A percentile compares a stretch with the other conserved stretches of the same genome.
Evolutionary conservation across 2,329 filamentous ascomycete genomes (phyloP).

Genomic region (Diaporthe nobilis): DNA sequence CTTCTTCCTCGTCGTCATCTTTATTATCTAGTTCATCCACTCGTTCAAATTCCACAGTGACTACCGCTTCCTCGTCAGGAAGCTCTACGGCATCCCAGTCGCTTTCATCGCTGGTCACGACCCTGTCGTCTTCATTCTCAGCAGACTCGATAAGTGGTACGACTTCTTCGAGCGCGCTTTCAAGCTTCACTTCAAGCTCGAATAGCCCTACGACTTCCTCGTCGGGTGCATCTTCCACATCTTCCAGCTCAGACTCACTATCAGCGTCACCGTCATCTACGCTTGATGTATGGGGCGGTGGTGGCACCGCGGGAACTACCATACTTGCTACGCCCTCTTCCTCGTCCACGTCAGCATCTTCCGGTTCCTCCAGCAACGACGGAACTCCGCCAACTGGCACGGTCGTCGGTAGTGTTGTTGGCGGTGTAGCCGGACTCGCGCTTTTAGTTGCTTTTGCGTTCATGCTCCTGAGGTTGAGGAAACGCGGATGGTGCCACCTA

Average conservation of each 20-base stretch:
- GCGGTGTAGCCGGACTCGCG: slow-evolving; percentile 70
- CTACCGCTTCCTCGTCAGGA: slow-evolving; percentile 24
- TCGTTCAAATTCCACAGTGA: slow-evolving; percentile 31
- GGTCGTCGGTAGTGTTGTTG: slow-evolving; percentile 70
- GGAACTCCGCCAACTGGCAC: slow-evolving; percentile 49
- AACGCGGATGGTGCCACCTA: slow-evolving; percentile 50
- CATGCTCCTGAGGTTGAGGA: slow-evolving; percentile 69
- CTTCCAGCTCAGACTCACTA: slow-evolving; percentile 32
- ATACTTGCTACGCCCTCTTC: slow-evolving; percentile 47
- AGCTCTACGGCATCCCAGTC: slow-evolving; percentile 30
- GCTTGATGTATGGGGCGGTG: slow-evolving; percentile 40
- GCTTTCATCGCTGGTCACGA: slow-evolving; percentile 42
- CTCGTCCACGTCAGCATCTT: slow-evolving; percentile 42
- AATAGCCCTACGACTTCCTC: slow-evolving; percentile 7
- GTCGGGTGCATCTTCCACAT: slow-evolving; percentile 17
- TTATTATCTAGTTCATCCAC: slow-evolving; percentile 30
- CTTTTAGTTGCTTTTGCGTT: slow-evolving; percentile 69
- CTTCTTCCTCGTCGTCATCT: slow-evolving; percentile 37
- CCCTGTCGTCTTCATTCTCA: slow-evolving; percentile 47
- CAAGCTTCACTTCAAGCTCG: slow-evolving; percentile 29
- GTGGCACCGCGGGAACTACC: slow-evolving; percentile 45
- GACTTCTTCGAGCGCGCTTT: slow-evolving; percentile 21
- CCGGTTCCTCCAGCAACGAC: slow-evolving; percentile 44
- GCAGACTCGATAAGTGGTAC: slow-evolving; percentile 34
- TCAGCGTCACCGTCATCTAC: slow-evolving; percentile 38